Evolutionary conservation across 306 rosid genomes (phyloP).

Genomic region (Corylus americana): DNA sequence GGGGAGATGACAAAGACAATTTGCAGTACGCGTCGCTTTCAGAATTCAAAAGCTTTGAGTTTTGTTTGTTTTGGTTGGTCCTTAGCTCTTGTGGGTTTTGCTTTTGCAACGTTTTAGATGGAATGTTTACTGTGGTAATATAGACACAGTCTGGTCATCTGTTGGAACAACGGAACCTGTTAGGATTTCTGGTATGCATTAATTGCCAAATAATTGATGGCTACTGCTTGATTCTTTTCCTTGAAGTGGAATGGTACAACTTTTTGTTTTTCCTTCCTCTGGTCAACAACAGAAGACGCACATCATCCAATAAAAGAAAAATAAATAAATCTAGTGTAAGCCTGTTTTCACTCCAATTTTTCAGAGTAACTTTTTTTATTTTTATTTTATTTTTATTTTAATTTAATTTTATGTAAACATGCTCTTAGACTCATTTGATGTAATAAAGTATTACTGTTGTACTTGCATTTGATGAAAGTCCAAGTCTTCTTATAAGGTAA

Average conservation of each 20-base stretch:
- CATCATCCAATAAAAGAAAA: background rate
- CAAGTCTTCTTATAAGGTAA: too few species aligned
- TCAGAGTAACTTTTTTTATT: background rate
- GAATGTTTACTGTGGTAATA: conserved; percentile 39
- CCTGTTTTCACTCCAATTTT: background rate
- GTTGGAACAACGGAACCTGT: conserved; percentile 38
- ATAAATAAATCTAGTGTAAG: background rate
- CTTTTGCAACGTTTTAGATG: conserved; percentile 47
- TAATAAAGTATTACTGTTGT: too few species aligned
- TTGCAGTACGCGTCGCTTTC: conserved; percentile 42
- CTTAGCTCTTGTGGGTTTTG: conserved; percentile 27
- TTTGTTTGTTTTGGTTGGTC: conserved; percentile 47
- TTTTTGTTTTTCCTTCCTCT: background rate
- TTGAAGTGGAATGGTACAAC: conserved; percentile 18
- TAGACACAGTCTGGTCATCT: conserved; percentile 44
- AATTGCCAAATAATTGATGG: conserved; percentile 61
- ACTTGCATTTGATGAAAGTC: too few species aligned
- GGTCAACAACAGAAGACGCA: background rate
- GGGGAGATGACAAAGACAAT: conserved; percentile 42
- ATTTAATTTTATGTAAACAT: too few species aligned
- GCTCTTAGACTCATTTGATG: too few species aligned
- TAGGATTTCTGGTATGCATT: conserved; percentile 30
- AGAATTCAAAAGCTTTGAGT: conserved; percentile 39
- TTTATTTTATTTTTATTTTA: too few species aligned
- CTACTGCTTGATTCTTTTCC: conserved; percentile 47